phyloP scores from a whole-genome alignment of 1,139 yeast species.

The Saccharomyces pastorianus region DNA sequence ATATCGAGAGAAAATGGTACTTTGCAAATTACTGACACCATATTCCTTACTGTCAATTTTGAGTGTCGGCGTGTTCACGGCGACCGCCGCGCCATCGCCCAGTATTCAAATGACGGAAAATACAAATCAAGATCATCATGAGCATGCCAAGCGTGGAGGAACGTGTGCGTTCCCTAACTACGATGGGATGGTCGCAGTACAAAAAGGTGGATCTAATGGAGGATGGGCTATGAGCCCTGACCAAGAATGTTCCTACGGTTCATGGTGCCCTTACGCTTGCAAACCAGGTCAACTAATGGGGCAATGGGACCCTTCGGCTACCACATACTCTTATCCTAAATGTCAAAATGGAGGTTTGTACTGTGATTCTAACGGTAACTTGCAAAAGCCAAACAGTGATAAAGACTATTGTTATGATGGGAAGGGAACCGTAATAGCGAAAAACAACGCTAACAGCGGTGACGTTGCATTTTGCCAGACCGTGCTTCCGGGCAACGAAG shows the following conservation, averaged over 20 bases:
- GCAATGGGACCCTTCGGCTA: constrained; percentile 63
- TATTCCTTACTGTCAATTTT: background rate
- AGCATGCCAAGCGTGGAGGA: constrained; percentile 27
- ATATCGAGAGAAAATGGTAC: background rate
- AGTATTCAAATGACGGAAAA: background rate
- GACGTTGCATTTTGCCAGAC: constrained; percentile 85
- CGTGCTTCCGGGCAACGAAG: constrained; percentile 87
- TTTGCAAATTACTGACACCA: background rate
- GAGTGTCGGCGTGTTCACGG: constrained; percentile 6
- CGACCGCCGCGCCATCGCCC: constrained; percentile 7
- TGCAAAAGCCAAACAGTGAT: constrained; percentile 53
- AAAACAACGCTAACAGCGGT: constrained; percentile 42
- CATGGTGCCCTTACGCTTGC: constrained; percentile 84
- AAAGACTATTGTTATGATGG: constrained; percentile 68
- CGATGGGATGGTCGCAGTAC: constrained; percentile 60
- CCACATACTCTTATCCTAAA: constrained; percentile 54
- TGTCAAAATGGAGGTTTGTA: constrained; percentile 76
- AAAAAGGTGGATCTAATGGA: constrained; percentile 48
- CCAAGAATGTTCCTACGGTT: constrained; percentile 62
- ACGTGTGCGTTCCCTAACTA: constrained; percentile 63
- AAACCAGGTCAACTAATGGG: constrained; percentile 76
- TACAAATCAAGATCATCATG: constrained; percentile 5
- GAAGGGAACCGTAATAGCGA: constrained; percentile 57
- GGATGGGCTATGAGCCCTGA: constrained; percentile 90
- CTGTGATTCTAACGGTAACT: constrained; percentile 62